phyloP scores from a whole-genome alignment of 2,329 filamentous ascomycete genomes.

The Scedosporium boydii region DNA sequence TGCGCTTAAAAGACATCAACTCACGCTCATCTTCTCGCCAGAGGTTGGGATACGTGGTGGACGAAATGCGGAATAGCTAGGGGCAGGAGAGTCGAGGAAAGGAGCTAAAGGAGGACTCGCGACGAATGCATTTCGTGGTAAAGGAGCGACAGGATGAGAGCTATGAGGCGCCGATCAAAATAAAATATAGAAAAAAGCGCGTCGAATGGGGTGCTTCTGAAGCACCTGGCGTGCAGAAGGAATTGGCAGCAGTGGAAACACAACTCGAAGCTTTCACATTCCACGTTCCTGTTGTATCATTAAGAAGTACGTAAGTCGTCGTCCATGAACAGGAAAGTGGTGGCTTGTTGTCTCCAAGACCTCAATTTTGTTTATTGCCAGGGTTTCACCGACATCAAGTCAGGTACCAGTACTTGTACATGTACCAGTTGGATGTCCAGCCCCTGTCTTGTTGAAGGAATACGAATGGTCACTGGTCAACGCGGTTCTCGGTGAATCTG shows the following conservation, averaged over 20 bases:
- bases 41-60: background rate
- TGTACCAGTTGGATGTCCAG: too few relatives aligned
- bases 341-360: background rate
- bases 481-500: background rate
- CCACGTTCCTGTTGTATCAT: too few relatives aligned
- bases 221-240: background rate
- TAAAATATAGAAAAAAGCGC: background rate
- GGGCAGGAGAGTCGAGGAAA: background rate
- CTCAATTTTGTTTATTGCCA: background rate
- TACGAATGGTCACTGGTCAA: background rate
- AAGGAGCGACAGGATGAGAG: background rate
- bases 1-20: background rate
- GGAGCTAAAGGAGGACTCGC: background rate
- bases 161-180: background rate
- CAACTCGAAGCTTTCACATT: background rate
- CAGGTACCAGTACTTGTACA: too few relatives aligned
- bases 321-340: background rate
- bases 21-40: conserved; percentile 2
- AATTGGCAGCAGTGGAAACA: background rate
- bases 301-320: too few relatives aligned
- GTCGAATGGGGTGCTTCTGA: background rate
- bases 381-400: background rate
- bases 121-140: background rate
- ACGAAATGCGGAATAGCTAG: background rate
- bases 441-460: background rate